A percentile compares a stretch with the other conserved stretches of the same genome.
These are phyloP conservation scores for Barbarea vulgaris DNA, from an alignment of 345 rosid species.

Conservation along the genomic window DNA sequence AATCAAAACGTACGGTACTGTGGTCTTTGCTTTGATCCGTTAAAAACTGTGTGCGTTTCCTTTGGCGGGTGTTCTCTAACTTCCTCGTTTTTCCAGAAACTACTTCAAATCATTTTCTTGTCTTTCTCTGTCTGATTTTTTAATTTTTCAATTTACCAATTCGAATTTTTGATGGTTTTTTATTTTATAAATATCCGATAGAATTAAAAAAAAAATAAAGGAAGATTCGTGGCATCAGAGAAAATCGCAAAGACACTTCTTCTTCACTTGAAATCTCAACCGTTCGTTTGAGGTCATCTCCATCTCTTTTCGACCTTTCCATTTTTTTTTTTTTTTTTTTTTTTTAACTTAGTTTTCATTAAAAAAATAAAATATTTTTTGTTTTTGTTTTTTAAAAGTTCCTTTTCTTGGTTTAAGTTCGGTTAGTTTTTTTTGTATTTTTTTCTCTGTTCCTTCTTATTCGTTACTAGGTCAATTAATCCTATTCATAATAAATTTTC, in stretches of 20 bases:
- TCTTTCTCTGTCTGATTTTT: slow-evolving; percentile 31
- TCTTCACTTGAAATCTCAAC: slow-evolving; percentile 26
- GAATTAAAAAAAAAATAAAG: not conserved
- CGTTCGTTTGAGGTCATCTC: slow-evolving; percentile 36
- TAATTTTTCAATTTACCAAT: not conserved
- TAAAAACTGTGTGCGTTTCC: slow-evolving; percentile 34
- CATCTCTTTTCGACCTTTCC: slow-evolving; percentile 27
- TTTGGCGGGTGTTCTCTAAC: slow-evolving; percentile 34
- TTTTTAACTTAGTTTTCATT: not conserved
- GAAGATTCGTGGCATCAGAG: slow-evolving; percentile 13
- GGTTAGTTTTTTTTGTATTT: slow-evolving; percentile 28
- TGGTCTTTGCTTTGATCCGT: slow-evolving; percentile 25
- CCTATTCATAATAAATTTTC: slow-evolving; percentile 28
- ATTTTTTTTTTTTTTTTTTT: slow-evolving; percentile 24
- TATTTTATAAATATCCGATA: not conserved
- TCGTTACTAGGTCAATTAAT: slow-evolving; percentile 40
- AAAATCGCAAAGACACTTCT: not conserved
- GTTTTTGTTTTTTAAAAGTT: not conserved
- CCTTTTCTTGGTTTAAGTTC: slow-evolving; percentile 37
- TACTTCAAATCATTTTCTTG: slow-evolving; percentile 28
- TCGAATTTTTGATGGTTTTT: not conserved
- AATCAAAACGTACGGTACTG: slow-evolving; percentile 18
- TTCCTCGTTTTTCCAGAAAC: slow-evolving; percentile 35
- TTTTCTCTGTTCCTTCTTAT: slow-evolving; percentile 21
- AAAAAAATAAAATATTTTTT: not conserved